Evolutionary conservation across 2,329 filamentous ascomycete species (phyloP), one percentile per base, ranked within the genome.

Genomic region (Ceratocystis papillata): DNA sequence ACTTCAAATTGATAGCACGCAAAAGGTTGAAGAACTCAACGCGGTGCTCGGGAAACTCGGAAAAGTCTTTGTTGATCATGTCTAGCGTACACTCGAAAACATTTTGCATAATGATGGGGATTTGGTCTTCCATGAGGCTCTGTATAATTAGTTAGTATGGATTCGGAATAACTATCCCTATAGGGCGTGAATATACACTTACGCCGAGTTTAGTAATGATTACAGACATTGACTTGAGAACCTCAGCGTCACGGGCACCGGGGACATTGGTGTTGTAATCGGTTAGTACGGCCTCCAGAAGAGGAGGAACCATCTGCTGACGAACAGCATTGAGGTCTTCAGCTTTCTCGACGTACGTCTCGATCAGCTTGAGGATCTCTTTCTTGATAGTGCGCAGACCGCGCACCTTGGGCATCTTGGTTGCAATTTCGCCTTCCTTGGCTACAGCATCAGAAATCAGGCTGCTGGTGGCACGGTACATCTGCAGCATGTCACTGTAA

Each of bases 11-110:
- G 78, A 99, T 97, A 15, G 93, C 90, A 71, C 95, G 85, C 46
- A 99, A 82, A 28, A 99, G 84, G 77, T 96, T 96, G 83, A 99
- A 99, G 77, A 99, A 99, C 76, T 97, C 93, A n/a, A 99, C 94
- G 67, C 95, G 88, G 75, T 99, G 94, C 76, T 99, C 94, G 0
- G 94, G 94, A 76, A 96, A 99, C 74, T 99, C 94, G 60, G 95
- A 96, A 77, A 99, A 99, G 77, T 99, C 94, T 79, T 99, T 99
- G 84, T 97, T 99, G 79, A 99, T 99, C 94, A 99, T 99, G 73
- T 96, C 91, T 66, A 99, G 81, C 2, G 94, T 99, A 79, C 93
- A 97, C 76, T 97, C 93, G 72, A 99, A 99, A 30, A 99, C 90
- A 71, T 93, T 95, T 76, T 97, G 92, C 89, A 99, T 96, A 73